phyloP scores from a whole-genome alignment of 805 yeast genomes.

The Middelhovenomyces tepae region DNA sequence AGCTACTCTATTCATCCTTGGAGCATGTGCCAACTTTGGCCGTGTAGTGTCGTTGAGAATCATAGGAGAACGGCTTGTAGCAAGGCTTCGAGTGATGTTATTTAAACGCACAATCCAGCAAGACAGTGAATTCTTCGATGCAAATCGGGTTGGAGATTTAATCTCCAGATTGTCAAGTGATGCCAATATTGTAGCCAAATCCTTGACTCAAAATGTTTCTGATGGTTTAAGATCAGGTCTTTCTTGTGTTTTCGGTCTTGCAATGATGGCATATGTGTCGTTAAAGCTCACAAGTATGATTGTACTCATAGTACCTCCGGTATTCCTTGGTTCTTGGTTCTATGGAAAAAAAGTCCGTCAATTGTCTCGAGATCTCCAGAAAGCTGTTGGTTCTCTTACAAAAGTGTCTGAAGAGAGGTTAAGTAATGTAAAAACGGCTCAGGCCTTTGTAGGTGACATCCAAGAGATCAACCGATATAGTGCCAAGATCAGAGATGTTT shows the following conservation, averaged over 20 bases:
- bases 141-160: conserved; percentile 83
- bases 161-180: conserved; percentile 84
- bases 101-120: conserved; percentile 71
- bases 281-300: conserved; percentile 75
- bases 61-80: conserved; percentile 82
- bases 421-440: conserved; percentile 77
- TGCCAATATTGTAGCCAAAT: conserved; percentile 76
- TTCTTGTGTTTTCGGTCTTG: conserved; percentile 76
- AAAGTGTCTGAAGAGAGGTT: conserved; percentile 89
- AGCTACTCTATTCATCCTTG: conserved; percentile 55
- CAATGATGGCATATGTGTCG: conserved; percentile 87
- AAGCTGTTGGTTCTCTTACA: conserved; percentile 75
- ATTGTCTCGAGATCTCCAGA: conserved; percentile 69
- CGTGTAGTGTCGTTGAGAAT: conserved; percentile 66
- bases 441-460: conserved; percentile 79
- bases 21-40: conserved; percentile 73
- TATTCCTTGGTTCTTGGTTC: conserved; percentile 66
- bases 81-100: conserved; percentile 69
- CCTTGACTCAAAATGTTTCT: conserved; percentile 80
- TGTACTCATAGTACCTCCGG: conserved; percentile 74
- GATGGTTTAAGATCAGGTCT: conserved; percentile 85
- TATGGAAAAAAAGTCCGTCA: conserved; percentile 75
- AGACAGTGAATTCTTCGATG: conserved; percentile 84
- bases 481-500: conserved; percentile 53
- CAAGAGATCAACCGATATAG: conserved; percentile 71